These are phyloP conservation scores for Coemansia sp. DNA, from an alignment of 192 early-diverging fungal genomes.

Conservation along the genomic window DNA sequence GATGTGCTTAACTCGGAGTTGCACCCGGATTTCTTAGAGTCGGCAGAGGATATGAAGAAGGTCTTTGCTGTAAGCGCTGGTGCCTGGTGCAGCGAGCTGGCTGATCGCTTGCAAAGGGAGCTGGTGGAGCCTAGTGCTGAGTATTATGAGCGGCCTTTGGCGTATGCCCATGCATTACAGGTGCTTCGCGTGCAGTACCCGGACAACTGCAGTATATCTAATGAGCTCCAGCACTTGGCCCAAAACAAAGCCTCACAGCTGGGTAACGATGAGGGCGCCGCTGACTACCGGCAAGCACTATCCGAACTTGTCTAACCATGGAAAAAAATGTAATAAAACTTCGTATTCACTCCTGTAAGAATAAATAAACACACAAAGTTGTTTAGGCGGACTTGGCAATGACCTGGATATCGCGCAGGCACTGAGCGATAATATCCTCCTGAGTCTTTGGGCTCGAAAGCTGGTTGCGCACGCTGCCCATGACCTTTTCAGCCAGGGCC, in stretches of 20 bases:
- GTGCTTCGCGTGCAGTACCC: conserved; percentile 18
- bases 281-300: conserved; percentile 39
- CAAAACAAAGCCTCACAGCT: conserved; percentile 22
- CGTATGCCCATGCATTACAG: conserved; percentile 31
- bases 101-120: conserved; percentile 15
- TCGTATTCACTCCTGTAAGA: neutral
- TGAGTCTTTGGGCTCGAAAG: conserved; percentile 54
- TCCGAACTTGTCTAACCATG: conserved; percentile 13
- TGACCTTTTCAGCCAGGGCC: conserved; percentile 81
- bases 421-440: conserved; percentile 56
- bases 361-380: neutral
- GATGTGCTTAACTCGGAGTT: conserved; percentile 48
- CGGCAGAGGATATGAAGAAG: neutral
- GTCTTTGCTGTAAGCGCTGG: conserved; percentile 10
- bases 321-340: conserved; percentile 2
- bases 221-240: conserved; percentile 21
- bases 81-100: conserved; percentile 36
- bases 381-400: conserved; percentile 47
- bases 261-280: conserved; percentile 6
- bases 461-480: conserved; percentile 65
- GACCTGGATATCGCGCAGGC: conserved; percentile 56
- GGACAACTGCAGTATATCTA: conserved; percentile 19
- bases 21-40: conserved; percentile 22
- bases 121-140: neutral
- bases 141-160: conserved; percentile 18